Conservation (phyloP, 2,329 filamentous ascomycete genomes). For the Huntiella omanensis region DNA sequence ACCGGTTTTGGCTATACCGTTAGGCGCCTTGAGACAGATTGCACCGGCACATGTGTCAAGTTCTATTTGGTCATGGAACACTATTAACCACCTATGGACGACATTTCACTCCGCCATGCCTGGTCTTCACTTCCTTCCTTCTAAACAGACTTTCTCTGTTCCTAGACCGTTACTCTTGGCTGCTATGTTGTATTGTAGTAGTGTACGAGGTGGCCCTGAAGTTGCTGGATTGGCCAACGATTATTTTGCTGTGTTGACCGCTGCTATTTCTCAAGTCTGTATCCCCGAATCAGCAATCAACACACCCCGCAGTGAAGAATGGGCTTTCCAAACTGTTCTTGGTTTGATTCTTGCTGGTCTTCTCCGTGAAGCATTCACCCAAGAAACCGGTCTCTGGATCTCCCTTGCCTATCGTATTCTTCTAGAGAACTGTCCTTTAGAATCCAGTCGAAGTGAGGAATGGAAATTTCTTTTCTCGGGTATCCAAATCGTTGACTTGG, state of each 20-base stretch:
- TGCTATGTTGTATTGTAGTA: conserved; percentile 25
- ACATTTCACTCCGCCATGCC: conserved; percentile 26
- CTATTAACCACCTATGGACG: conserved; percentile 19
- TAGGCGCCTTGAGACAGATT: background rate
- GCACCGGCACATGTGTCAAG: conserved; percentile 3
- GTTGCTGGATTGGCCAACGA: conserved; percentile 19
- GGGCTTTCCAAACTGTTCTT: conserved; percentile 24
- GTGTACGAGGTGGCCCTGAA: conserved; percentile 18
- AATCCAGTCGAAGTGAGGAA: conserved; percentile 16
- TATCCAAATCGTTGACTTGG: conserved; percentile 24
- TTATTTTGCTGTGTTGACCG: conserved; percentile 22
- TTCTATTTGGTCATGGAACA: conserved; percentile 18
- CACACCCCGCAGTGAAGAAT: conserved; percentile 17
- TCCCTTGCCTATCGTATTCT: conserved; percentile 23
- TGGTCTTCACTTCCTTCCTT: conserved; percentile 25
- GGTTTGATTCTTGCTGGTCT: conserved; percentile 24
- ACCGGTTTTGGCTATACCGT: too few species aligned
- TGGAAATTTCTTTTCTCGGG: conserved; percentile 23
- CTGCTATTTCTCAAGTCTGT: conserved; percentile 22
- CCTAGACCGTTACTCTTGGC: conserved; percentile 25
- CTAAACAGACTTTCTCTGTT: conserved; percentile 23
- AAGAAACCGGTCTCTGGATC: conserved; percentile 25
- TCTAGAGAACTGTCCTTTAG: conserved; percentile 21
- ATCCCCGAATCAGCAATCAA: conserved; percentile 18
- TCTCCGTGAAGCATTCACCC: conserved; percentile 23